Evolutionary conservation across 2,329 filamentous ascomycete species (phyloP), one percentile per base, ranked within the genome.

Genomic region (Colletotrichum sidae): DNA sequence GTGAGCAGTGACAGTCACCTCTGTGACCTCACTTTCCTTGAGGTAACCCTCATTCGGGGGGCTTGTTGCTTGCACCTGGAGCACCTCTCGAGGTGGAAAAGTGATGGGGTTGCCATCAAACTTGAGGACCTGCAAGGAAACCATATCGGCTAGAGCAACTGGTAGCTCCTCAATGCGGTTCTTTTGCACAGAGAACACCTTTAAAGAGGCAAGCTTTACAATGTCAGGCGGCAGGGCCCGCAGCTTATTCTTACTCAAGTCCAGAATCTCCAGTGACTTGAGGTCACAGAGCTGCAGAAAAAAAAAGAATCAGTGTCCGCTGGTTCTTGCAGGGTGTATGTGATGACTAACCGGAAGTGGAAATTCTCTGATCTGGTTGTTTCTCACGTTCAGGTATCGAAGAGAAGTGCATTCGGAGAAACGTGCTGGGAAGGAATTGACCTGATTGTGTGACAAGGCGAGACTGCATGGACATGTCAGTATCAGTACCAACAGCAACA

Each of bases 241-340:
- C 67, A 98, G 89, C 76, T 91, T 93, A 76, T 98, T 98, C 71
- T 92, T 88, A 75, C 94, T 94, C 59, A 98, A 85, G 79, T 98
- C 95, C 67, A 98, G 86, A 65, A 97, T 97, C 79, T 98, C 94
- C 60, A 98, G 86, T 39, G 93, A 92, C 56, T 88, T 90, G 67
- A 98, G 85, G 76, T 94, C 90, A 75, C 95, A 94, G 64, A 98
- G 87, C 94, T 97, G 74, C 25, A 42, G 25, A 72, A 59, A 34
- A 33, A 33, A 51, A 73, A 53, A 76, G 71, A 63, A 15, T 66
- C 34, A 38, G 15, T 25, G 25, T 25, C 25, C 2, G n/a, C n/a
- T 44, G 42, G 8, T 8, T n/a, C 15, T 15, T 7, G 25, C 15
- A 8, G 8, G 9, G 25, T 55, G 49, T 54, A n/a, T 15, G 35